These are phyloP conservation scores for Colletotrichum liaoningense DNA, from an alignment of 2,329 filamentous ascomycete species.

Conservation along the genomic window DNA sequence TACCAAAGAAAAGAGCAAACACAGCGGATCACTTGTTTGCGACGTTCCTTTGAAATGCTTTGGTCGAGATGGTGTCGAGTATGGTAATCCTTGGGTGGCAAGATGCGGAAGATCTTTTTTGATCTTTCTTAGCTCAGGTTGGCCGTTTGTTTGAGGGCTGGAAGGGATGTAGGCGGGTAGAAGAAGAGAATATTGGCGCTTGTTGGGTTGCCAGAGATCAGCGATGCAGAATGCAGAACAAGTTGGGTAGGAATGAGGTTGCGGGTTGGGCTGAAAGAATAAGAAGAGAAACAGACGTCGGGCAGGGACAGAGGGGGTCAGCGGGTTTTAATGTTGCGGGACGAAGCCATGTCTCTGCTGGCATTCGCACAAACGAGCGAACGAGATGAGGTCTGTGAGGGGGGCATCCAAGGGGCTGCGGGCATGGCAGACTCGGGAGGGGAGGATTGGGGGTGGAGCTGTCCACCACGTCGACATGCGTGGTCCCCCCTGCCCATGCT, in stretches of 20 bases:
- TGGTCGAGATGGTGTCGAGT: conserved; percentile 25
- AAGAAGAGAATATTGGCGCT: conserved; percentile 29
- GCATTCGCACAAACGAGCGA: conserved; percentile 22
- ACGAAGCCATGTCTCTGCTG: conserved; percentile 24
- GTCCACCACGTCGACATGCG: conserved; percentile 25
- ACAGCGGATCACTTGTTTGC: conserved; percentile 20
- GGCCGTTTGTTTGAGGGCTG: conserved; percentile 25
- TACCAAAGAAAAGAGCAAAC: conserved; percentile 24
- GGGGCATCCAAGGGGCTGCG: not conserved
- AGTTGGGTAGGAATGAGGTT: conserved; percentile 40
- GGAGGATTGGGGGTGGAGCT: conserved; percentile 31
- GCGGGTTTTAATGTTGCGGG: conserved; percentile 51
- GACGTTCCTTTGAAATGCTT: conserved; percentile 24
- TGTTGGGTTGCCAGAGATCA: conserved; percentile 37
- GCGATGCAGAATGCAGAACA: conserved; percentile 37
- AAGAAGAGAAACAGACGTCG: conserved; percentile 47
- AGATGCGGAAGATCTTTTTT: conserved; percentile 34
- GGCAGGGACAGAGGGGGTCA: conserved; percentile 50
- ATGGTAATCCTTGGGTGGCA: conserved; percentile 37
- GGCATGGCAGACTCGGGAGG: conserved; percentile 3
- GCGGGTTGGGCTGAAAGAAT: conserved; percentile 50
- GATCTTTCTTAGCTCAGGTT: conserved; percentile 22
- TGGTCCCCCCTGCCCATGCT: conserved; percentile 11
- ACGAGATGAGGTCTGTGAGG: conserved; percentile 32
- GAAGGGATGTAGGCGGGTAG: conserved; percentile 34